Base-by-base conservation (phyloP, 2,329 filamentous ascomycete species). In the Colletotrichum sidae region DNA sequence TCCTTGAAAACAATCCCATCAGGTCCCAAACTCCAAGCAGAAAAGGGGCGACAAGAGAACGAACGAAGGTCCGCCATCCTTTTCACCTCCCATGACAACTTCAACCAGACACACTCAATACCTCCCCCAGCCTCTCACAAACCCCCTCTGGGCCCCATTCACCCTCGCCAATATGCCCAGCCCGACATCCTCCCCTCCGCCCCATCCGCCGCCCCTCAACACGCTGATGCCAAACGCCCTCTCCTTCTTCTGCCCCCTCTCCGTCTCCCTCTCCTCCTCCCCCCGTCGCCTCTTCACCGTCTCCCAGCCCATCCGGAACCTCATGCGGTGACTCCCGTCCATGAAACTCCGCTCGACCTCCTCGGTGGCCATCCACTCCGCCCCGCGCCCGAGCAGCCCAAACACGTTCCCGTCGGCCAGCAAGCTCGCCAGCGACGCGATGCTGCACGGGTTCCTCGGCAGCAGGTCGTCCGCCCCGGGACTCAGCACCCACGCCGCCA, bases 371-470 rank as follows among this genome's bases (percentile, higher is more conserved):
- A 68, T 67, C 72, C 72, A 74, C 69, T 75, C 72, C 6, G 71
- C 69, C 5, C 70, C 72, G 3, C 71, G 66, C 2, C 69, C 68
- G 7, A 76, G 68, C 39, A 72, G 68, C 2, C 73, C 71, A 37
- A 78, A 70, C 4, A 79, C 61, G 62, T 80, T 79, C 1, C 78
- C 78, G 34, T 79, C 78, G 1, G 73, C 77, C 3, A 80, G 70
- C 33, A 79, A 69, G 1, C 76, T 75, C 0, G 75, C 75, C 17
- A 75, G 63, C n/a, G 75, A 76, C n/a, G 77, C 78, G 54, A 80
- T 77, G 34, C 72, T 76, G 3, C 73, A 74, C 8, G 73, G 73
- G 8, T 71, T 68, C 1, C 74, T 70, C 13, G 78, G 76, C 11
- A 78, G 70, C 10, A 69, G 46, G 9, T 38, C 47, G 17, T 67